Evolutionary conservation across 306 rosid genomes (phyloP), one percentile per base, ranked within the genome.

Genomic region (Hippophae rhamnoides): DNA sequence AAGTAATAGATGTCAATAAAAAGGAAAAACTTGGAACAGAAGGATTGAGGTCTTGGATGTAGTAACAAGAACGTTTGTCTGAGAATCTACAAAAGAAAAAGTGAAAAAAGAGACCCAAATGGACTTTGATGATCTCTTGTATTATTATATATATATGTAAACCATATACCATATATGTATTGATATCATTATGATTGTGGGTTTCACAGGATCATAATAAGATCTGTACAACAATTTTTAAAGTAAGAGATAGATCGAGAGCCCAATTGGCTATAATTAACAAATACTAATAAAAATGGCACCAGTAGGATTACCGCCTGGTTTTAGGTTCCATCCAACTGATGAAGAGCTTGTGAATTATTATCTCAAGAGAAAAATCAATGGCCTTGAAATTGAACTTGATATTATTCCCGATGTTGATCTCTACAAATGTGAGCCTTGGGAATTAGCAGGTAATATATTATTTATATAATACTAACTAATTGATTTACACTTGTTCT

Each of bases 381-480:
- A 73, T 44, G 93, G 95, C 75, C 95, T 79, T 76, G 93, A 88
- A 76, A 92, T 92, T 59, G 99, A 92, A 72, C 96, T 92, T 61
- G 99, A 92, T 62, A 92, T 92, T 73, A 88, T 92, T 66, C 99
- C 99, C 52, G 96, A 92, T 68, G 89, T 92, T 67, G 99, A 92
- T 85, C 96, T 92, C 78, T 92, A 92, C 89, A 88, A 92, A 88
- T 92, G 99, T 68, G 99, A 92, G 73, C 99, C 99, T 3, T 92
- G 99, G 99, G 99, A 92, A 52, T 78, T 92, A 71, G 88, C 99
- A 81, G 98, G 97, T 89, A 10, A 43, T 18, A 18, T 18, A 18
- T 5, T 57, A 48, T 13, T 11, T 61, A 8, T 13, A 41, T 11
- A 1, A 7, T 50, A 5, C n/a, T 47, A 12, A 8, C 7, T 52